Conservation (phyloP, 805 yeast genomes). For the Schwanniomyces polymorphus region DNA sequence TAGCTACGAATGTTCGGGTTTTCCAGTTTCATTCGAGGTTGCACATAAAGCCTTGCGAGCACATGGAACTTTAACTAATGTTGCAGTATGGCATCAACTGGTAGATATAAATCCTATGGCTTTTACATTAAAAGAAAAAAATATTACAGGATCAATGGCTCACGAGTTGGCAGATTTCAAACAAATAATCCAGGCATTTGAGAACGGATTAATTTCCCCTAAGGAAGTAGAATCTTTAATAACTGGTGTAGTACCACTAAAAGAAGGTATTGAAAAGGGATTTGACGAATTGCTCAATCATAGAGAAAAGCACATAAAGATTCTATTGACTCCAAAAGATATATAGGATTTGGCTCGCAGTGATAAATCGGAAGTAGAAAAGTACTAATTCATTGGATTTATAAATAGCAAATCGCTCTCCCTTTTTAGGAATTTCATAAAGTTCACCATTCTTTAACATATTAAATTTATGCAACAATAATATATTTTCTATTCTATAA, state of each 20-base stretch:
- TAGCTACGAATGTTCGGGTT: slow-evolving; percentile 56
- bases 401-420: too few relatives aligned
- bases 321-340: slow-evolving; percentile 49
- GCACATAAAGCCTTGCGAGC: slow-evolving; percentile 49
- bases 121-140: slow-evolving; percentile 53
- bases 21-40: slow-evolving; percentile 50
- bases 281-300: slow-evolving; percentile 48
- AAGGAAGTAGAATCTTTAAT: slow-evolving; percentile 48
- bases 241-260: slow-evolving; percentile 50
- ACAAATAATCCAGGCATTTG: slow-evolving; percentile 42
- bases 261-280: slow-evolving; percentile 54
- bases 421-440: too few relatives aligned
- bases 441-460: too few relatives aligned
- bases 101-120: slow-evolving; percentile 53
- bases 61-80: slow-evolving; percentile 56
- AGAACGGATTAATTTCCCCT: slow-evolving; percentile 16
- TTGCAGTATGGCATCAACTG: slow-evolving; percentile 60
- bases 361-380: too few relatives aligned
- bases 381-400: too few relatives aligned
- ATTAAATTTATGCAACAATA: too few relatives aligned
- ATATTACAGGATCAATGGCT: slow-evolving; percentile 59
- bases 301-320: slow-evolving; percentile 55
- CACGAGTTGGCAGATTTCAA: slow-evolving; percentile 57
- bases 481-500: too few relatives aligned
- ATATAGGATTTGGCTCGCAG: too few relatives aligned